These are phyloP conservation scores for Scortechinia acanthostroma DNA, from an alignment of 2,329 filamentous ascomycete species.

Conservation along the genomic window DNA sequence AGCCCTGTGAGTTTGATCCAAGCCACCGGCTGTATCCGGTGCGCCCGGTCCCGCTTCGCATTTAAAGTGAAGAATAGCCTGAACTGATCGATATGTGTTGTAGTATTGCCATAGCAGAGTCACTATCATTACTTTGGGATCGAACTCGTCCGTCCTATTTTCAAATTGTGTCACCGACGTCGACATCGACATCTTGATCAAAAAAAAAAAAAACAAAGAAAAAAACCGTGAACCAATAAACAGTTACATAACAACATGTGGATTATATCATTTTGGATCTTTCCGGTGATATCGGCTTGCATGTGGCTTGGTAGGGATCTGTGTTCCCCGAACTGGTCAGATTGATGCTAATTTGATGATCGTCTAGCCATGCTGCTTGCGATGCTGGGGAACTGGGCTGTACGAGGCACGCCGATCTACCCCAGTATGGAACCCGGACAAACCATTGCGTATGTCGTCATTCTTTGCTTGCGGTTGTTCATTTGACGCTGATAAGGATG, in stretches of 20 bases:
- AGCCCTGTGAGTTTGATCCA: too few relatives aligned
- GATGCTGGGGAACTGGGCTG: background rate
- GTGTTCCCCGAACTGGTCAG: too few relatives aligned
- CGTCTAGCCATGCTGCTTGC: background rate
- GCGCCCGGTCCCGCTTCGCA: too few relatives aligned
- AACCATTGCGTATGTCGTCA: background rate
- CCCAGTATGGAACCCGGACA: background rate
- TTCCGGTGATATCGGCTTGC: slow-evolving; percentile 49
- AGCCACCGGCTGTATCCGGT: too few relatives aligned
- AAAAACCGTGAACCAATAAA: too few relatives aligned
- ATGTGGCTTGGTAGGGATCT: slow-evolving; percentile 37
- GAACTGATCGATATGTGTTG: too few relatives aligned
- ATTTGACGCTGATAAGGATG: slow-evolving; percentile 3
- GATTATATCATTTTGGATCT: slow-evolving; percentile 37
- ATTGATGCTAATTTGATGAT: slow-evolving; percentile 2
- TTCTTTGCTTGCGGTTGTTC: slow-evolving; percentile 3
- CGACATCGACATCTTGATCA: background rate
- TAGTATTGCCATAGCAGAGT: too few relatives aligned
- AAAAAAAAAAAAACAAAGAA: slow-evolving; percentile 2
- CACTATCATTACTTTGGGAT: too few relatives aligned
- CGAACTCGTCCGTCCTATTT: too few relatives aligned
- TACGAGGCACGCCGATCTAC: background rate
- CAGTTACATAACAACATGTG: too few relatives aligned
- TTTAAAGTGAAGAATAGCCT: too few relatives aligned
- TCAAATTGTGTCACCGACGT: too few relatives aligned